These are phyloP conservation scores for Trichoderma sp. DNA, from an alignment of 2,329 filamentous ascomycete species.

Conservation along the genomic window DNA sequence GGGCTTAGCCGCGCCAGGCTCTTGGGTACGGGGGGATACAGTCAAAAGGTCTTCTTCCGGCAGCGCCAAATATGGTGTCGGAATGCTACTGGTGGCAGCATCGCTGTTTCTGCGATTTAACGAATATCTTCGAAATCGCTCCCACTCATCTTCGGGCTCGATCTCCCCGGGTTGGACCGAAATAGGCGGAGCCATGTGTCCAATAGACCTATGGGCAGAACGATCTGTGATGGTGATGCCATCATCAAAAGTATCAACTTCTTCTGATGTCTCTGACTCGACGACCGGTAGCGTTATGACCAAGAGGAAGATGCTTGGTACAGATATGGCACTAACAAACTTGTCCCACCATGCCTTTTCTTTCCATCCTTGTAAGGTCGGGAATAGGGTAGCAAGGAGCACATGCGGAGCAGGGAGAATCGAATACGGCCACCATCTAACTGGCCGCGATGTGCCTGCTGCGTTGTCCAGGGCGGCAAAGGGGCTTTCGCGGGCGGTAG, in stretches of 20 bases:
- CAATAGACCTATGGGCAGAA: constrained; percentile 33
- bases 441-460: constrained; percentile 46
- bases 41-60: constrained; percentile 31
- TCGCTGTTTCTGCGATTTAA: constrained; percentile 34
- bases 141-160: constrained; percentile 58
- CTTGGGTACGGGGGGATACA: constrained; percentile 1
- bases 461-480: constrained; percentile 48
- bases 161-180: constrained; percentile 40
- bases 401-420: constrained; percentile 71
- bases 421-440: constrained; percentile 80
- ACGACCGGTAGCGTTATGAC: constrained; percentile 91
- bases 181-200: constrained; percentile 39
- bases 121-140: constrained; percentile 57
- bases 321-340: constrained; percentile 75
- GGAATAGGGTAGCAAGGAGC: constrained; percentile 76
- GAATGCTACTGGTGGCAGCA: constrained; percentile 17
- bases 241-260: constrained; percentile 31
- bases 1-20: constrained; percentile 33
- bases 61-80: constrained; percentile 28
- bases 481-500: constrained; percentile 45
- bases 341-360: constrained; percentile 86
- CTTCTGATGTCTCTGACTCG: constrained; percentile 64
- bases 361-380: constrained; percentile 79
- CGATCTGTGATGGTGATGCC: constrained; percentile 35
- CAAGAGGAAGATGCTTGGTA: constrained; percentile 87